Percentiles rank a stretch among this genome's conserved stretches.
These are phyloP conservation scores for Kwoniella sp. DNA, from an alignment of 768 basidiomycete species.

Conservation along the genomic window DNA sequence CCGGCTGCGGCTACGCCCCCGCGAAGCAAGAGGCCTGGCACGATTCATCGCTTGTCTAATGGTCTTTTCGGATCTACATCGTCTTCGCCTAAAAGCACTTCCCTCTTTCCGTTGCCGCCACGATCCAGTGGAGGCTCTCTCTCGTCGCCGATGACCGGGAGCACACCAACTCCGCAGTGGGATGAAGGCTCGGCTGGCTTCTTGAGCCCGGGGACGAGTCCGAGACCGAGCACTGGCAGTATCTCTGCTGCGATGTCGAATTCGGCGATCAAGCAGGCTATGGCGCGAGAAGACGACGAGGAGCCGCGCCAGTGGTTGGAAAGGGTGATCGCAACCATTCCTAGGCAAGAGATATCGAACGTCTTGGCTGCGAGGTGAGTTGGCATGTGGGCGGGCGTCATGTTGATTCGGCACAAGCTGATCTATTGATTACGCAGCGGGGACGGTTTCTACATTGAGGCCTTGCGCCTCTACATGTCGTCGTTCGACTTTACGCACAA, in stretches of 20 bases:
- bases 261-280: constrained; percentile 16
- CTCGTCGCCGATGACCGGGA: constrained; percentile 11
- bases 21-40: constrained; percentile 31
- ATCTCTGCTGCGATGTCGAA: constrained; percentile 10
- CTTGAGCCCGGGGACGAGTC: constrained; percentile 24
- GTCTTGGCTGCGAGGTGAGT: constrained; percentile 75
- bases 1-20: constrained; percentile 35
- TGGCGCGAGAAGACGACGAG: constrained; percentile 54
- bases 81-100: constrained; percentile 26
- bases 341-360: constrained; percentile 71
- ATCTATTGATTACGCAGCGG: constrained; percentile 59
- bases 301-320: constrained; percentile 66
- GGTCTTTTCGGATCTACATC: constrained; percentile 25
- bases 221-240: constrained; percentile 29
- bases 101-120: constrained; percentile 39
- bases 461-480: constrained; percentile 67
- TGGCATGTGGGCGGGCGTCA: too few species aligned
- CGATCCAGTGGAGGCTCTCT: constrained; percentile 37
- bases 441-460: constrained; percentile 64
- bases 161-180: neutral
- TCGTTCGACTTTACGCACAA: constrained; percentile 72
- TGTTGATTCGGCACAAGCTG: neutral
- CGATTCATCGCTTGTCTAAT: constrained; percentile 31
- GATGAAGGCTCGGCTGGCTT: constrained; percentile 18
- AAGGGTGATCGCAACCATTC: constrained; percentile 62